These are phyloP conservation scores for Cenococcum geophilum DNA, from an alignment of 495 filamentous ascomycete species.

Conservation along the genomic window DNA sequence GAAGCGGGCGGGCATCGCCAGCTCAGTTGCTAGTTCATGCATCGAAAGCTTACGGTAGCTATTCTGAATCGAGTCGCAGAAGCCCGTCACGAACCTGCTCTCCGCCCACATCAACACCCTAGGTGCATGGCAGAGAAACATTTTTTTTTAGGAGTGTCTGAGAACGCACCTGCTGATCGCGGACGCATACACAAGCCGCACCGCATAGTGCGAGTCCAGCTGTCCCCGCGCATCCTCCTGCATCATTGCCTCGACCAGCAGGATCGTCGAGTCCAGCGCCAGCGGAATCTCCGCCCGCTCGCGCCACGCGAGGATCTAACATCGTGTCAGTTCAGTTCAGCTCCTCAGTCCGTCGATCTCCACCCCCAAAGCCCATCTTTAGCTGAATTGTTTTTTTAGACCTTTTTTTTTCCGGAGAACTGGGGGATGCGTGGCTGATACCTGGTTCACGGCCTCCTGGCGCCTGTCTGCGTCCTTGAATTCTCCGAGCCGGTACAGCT, in stretches of 20 bases:
- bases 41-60: conserved; percentile 67
- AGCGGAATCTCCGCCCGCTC: conserved; percentile 18
- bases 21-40: conserved; percentile 69
- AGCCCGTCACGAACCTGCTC: conserved; percentile 79
- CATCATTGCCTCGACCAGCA: conserved; percentile 20
- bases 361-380: background rate
- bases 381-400: no score
- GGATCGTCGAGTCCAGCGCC: conserved; percentile 19
- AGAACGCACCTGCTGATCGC: conserved; percentile 22
- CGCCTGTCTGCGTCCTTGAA: conserved; percentile 19
- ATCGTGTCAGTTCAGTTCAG: background rate
- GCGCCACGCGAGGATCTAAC: conserved; percentile 23
- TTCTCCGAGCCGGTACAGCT: conserved; percentile 54
- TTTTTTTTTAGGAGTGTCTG: background rate
- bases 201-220: background rate
- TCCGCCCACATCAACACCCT: background rate
- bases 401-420: background rate
- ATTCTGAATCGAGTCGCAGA: conserved; percentile 55
- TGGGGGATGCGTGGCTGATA: conserved; percentile 4
- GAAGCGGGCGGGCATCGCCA: conserved; percentile 74
- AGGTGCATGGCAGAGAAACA: no score
- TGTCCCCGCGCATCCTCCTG: conserved; percentile 19
- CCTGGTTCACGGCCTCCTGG: conserved; percentile 20
- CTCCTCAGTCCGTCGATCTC: background rate
- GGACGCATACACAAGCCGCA: conserved; percentile 21